Evolutionary conservation across 2,329 filamentous ascomycete genomes (phyloP).

Genomic region (Neofusicoccum kwambonambiense): DNA sequence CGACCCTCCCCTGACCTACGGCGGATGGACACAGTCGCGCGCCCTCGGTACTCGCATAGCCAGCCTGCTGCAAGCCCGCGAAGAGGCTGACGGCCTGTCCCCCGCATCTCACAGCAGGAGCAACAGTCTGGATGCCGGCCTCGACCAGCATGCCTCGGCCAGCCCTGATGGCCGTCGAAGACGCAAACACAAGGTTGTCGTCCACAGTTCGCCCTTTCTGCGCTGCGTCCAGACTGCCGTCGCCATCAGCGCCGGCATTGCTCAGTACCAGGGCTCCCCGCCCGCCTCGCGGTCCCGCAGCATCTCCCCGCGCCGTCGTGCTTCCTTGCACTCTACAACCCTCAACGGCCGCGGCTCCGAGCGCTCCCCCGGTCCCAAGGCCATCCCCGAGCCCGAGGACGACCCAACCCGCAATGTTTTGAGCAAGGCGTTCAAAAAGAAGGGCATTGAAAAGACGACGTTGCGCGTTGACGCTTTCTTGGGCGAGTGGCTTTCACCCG

Average conservation of each 20-base stretch:
- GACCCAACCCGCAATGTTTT: conserved; percentile 37
- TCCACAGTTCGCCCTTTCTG: conserved; percentile 92
- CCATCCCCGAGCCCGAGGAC: conserved; percentile 38
- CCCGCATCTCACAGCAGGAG: conserved; percentile 30
- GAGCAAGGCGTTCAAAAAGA: conserved; percentile 32
- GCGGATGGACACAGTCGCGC: conserved; percentile 85
- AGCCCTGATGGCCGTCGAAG: conserved; percentile 36
- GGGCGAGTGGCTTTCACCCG: conserved; percentile 90
- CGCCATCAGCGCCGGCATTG: conserved; percentile 81
- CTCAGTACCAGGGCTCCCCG: conserved; percentile 54
- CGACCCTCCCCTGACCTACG: conserved; percentile 91
- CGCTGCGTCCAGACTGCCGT: conserved; percentile 91
- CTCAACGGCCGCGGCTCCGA: conserved; percentile 18
- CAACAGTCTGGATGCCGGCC: conserved; percentile 22
- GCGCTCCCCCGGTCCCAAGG: conserved; percentile 27
- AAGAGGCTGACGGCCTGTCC: conserved; percentile 43
- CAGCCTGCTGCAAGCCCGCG: conserved; percentile 58
- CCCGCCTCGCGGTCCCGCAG: conserved; percentile 29
- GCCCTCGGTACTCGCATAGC: conserved; percentile 80
- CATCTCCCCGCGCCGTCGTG: conserved; percentile 19
- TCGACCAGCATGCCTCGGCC: neutral
- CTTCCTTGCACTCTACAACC: conserved; percentile 4
- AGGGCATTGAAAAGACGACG: conserved; percentile 35
- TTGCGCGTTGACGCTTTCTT: conserved; percentile 88
- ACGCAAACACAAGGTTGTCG: conserved; percentile 72